Percentiles rank a stretch among this genome's conserved stretches.
Evolutionary conservation across 2,329 filamentous ascomycete genomes (phyloP).

Genomic region (Clathrospora elynae): DNA sequence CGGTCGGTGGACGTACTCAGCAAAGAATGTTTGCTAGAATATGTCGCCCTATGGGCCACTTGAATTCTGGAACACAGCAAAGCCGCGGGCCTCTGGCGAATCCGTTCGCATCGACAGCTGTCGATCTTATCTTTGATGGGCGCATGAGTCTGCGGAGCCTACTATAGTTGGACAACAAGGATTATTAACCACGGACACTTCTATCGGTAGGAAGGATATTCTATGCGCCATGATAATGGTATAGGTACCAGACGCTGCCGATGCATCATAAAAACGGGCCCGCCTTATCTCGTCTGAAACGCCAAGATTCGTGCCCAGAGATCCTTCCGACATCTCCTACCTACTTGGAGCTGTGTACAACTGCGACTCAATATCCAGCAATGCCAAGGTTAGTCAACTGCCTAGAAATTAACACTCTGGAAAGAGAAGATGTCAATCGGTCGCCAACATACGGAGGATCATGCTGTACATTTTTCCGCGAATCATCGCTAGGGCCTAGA

Average conservation of each 20-base stretch:
- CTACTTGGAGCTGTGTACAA: slow-evolving; percentile 5
- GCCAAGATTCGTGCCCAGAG: slow-evolving; percentile 14
- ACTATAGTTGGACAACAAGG: too few species aligned
- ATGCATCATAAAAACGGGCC: background rate
- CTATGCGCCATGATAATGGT: too few species aligned
- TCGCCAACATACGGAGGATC: background rate
- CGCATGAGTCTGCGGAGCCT: too few species aligned
- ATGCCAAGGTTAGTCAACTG: slow-evolving; percentile 6
- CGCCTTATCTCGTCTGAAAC: background rate
- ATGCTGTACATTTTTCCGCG: background rate
- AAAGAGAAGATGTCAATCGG: background rate
- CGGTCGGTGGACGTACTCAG: slow-evolving; percentile 2
- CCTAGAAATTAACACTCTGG: background rate
- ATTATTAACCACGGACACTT: too few species aligned
- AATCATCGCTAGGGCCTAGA: slow-evolving; percentile 1
- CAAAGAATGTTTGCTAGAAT: background rate
- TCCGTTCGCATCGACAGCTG: too few species aligned
- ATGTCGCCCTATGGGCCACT: background rate
- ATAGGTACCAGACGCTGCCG: too few species aligned
- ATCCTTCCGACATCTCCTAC: background rate
- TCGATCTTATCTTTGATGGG: too few species aligned
- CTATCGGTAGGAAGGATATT: too few species aligned
- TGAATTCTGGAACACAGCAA: too few species aligned
- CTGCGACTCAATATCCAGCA: background rate
- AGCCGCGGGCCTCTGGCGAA: too few species aligned